phyloP scores from a whole-genome alignment of 2,329 filamentous ascomycete genomes.

The Talaromyces sp. region DNA sequence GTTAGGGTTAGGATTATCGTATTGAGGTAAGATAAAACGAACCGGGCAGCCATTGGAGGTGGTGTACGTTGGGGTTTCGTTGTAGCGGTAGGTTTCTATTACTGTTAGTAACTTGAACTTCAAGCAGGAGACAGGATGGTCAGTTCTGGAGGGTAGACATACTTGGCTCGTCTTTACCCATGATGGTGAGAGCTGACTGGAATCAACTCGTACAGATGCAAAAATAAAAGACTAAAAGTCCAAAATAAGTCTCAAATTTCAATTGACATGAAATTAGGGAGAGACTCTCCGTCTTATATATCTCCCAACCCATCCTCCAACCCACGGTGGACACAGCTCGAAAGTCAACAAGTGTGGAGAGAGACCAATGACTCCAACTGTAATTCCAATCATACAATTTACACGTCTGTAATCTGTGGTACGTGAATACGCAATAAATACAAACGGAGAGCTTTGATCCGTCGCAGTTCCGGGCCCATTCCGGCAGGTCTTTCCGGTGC shows the following conservation, averaged over 20 bases:
- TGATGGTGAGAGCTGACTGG: constrained; percentile 24
- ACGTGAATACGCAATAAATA: background rate
- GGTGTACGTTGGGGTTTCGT: constrained; percentile 59
- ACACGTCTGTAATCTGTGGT: background rate
- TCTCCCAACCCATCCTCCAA: background rate
- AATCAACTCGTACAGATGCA: background rate
- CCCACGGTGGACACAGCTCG: background rate
- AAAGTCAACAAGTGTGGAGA: background rate
- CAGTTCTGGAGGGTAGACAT: constrained; percentile 17
- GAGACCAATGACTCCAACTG: background rate
- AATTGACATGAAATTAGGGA: background rate
- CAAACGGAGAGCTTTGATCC: background rate
- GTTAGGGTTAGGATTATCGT: background rate
- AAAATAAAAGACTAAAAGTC: background rate
- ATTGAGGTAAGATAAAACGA: background rate
- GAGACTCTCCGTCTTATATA: background rate
- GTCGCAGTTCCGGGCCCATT: background rate
- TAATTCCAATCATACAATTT: background rate
- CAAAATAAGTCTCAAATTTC: background rate
- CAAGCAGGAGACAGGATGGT: too few relatives aligned
- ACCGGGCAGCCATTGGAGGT: constrained; percentile 60
- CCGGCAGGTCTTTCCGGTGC: constrained; percentile 6
- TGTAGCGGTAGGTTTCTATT: constrained; percentile 50
- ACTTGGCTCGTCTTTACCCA: constrained; percentile 40
- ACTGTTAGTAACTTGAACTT: background rate